Base-by-base conservation (phyloP, 2,329 filamentous ascomycete species). In the Xylariaceae sp. region DNA sequence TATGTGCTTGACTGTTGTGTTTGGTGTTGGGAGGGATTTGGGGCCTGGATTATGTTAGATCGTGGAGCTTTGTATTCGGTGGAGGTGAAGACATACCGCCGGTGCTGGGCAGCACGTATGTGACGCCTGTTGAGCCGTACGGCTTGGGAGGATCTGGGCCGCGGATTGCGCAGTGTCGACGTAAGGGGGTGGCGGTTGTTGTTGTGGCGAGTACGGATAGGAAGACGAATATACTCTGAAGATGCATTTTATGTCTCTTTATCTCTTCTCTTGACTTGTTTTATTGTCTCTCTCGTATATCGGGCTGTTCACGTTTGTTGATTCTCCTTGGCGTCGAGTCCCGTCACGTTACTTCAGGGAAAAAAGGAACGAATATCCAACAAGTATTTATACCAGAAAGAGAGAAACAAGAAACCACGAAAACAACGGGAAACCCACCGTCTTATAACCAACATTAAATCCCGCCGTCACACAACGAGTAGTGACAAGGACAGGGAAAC, bases 1-100 rank as follows among this genome's bases (percentile, higher is more conserved):
- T 62, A 88, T 81, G 74, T 80, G 74, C 69, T 82, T 79, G 44
- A 85, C 74, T 4, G 70, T 69, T 49, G 76, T 66, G 62, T 68
- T 68, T 8, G 73, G 61, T 2, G 78, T 77, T 2, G 78, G 78
- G 3, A 85, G 79, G 55, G 83, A 75, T 23, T 66, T 68, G 44
- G 70, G 76, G 18, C 66, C 71, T 73, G 57, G 35, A 62, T 48
- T 62, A 58, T 23, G 37, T 57, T 23, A 52, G 56, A 8, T 45
- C 35, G 51, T 15, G 3, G 11, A 23, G 15, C 4, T 34, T n/a
- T 11, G 2, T 13, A 9, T 11, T 11, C 48, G 13, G 1, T 34
- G 48, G 23, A n/a, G 2, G 11, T 7, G 17, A 15, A 51, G 9
- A 61, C 62, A 50, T 60, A 66, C 74, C 71, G 61, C 70, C 71